Evolutionary conservation across 805 yeast species (phyloP).

Genomic region (Blastobotrys muscicola): DNA sequence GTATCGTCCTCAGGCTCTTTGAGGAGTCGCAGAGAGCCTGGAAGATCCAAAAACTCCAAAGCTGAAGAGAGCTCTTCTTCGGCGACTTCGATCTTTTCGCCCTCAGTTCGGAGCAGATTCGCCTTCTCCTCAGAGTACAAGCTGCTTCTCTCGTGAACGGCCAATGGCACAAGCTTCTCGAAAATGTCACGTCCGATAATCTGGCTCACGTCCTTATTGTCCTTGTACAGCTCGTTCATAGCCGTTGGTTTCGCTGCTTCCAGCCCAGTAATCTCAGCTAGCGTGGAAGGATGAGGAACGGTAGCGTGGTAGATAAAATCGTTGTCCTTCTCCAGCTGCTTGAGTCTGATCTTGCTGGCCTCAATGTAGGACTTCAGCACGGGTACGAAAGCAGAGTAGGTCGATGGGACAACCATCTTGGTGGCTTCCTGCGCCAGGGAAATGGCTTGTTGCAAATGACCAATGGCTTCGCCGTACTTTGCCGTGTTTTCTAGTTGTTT

Average conservation of each 20-base stretch:
- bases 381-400: conserved; percentile 15
- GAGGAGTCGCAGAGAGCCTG: conserved; percentile 50
- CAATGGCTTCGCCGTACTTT: conserved; percentile 71
- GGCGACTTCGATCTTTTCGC: conserved; percentile 67
- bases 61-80: conserved; percentile 72
- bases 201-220: conserved; percentile 39
- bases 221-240: conserved; percentile 30
- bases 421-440: conserved; percentile 21
- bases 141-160: conserved; percentile 80
- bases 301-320: conserved; percentile 80
- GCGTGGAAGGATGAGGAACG: conserved; percentile 50
- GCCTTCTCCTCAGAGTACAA: conserved; percentile 87
- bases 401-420: conserved; percentile 16
- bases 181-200: conserved; percentile 50
- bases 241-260: conserved; percentile 58
- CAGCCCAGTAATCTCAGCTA: conserved; percentile 59
- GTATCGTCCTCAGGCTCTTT: conserved; percentile 31
- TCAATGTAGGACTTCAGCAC: conserved; percentile 19
- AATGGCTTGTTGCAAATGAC: conserved; percentile 45
- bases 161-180: conserved; percentile 72
- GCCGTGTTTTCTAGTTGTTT: conserved; percentile 42
- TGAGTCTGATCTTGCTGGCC: conserved; percentile 24
- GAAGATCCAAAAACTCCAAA: conserved; percentile 70
- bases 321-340: conserved; percentile 61
- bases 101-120: conserved; percentile 57